A percentile compares a stretch with the other conserved stretches of the same genome.
Evolutionary conservation across 1,139 yeast genomes (phyloP).

Genomic region (Pneumocystis carinii): DNA sequence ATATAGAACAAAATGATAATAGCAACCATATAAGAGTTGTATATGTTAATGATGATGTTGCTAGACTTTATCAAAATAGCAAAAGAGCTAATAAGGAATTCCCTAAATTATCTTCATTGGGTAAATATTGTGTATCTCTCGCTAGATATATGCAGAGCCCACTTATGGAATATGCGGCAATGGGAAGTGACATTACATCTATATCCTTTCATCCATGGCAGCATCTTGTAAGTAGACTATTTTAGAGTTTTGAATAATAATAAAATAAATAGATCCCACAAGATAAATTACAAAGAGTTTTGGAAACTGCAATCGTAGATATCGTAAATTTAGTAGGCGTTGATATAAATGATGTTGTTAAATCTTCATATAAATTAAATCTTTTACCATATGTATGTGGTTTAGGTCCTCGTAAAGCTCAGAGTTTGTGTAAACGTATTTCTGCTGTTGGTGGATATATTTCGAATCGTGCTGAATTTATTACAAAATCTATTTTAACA

Average conservation of each 20-base stretch:
- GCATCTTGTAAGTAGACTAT: conserved; percentile 26
- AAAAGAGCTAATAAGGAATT: conserved; percentile 62
- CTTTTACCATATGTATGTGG: conserved; percentile 72
- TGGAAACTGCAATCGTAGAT: conserved; percentile 78
- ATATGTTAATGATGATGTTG: conserved; percentile 90
- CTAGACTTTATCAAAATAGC: conserved; percentile 73
- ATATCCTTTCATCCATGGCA: conserved; percentile 67
- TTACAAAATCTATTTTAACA: conserved; percentile 64
- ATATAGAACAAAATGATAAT: conserved; percentile 18
- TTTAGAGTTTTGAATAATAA: neutral
- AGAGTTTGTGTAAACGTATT: conserved; percentile 69
- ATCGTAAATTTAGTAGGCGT: conserved; percentile 83
- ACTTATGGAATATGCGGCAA: conserved; percentile 66
- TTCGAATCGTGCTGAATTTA: conserved; percentile 59
- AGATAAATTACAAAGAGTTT: conserved; percentile 49
- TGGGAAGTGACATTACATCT: conserved; percentile 59
- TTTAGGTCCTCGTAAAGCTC: conserved; percentile 87
- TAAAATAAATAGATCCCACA: conserved; percentile 30
- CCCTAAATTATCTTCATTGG: conserved; percentile 71
- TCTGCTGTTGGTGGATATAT: conserved; percentile 58
- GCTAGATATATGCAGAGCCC: conserved; percentile 91
- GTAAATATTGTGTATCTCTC: conserved; percentile 75
- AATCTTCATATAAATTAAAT: conserved; percentile 56
- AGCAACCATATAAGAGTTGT: conserved; percentile 38
- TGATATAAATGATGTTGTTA: conserved; percentile 77